Conservation (phyloP, 2,329 filamentous ascomycete genomes). For the Xylariaceae sp. region DNA sequence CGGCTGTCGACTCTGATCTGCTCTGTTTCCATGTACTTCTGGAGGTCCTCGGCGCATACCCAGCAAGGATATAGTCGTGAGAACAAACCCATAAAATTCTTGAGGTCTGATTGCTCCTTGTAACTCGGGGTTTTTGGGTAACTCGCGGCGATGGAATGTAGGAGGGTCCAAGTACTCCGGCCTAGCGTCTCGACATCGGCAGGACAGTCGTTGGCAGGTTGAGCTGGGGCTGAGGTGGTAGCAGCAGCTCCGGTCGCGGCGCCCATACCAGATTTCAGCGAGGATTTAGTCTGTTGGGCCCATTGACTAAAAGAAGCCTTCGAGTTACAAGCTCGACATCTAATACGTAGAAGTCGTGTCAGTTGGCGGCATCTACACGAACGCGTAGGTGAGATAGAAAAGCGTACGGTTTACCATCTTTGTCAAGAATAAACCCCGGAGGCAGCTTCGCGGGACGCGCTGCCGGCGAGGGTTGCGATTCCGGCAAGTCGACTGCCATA, state of each 20-base stretch:
- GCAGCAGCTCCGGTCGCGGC: conserved; percentile 43
- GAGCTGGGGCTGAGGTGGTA: conserved; percentile 44
- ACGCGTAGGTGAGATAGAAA: not conserved
- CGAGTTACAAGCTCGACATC: conserved; percentile 75
- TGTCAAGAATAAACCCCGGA: conserved; percentile 76
- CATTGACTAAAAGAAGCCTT: conserved; percentile 67
- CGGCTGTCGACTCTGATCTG: conserved; percentile 65
- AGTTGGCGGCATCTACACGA: not conserved
- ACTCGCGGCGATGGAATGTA: conserved; percentile 87
- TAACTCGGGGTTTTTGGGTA: conserved; percentile 77
- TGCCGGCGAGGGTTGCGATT: conserved; percentile 36
- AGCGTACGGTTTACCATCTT: conserved; percentile 85
- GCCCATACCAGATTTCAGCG: conserved; percentile 46
- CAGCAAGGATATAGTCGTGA: conserved; percentile 93
- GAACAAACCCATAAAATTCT: conserved; percentile 80
- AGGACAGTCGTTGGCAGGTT: conserved; percentile 74
- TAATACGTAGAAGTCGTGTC: conserved; percentile 42
- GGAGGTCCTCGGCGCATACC: conserved; percentile 93
- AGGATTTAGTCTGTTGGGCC: conserved; percentile 58
- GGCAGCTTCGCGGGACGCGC: conserved; percentile 61
- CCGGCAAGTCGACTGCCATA: conserved; percentile 50
- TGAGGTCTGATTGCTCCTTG: conserved; percentile 76
- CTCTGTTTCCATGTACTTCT: conserved; percentile 76
- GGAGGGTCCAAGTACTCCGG: conserved; percentile 88
- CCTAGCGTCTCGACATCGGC: conserved; percentile 89